These are phyloP conservation scores for Silene uniflora DNA, from an alignment of 148 eudicot genomes.

Conservation along the genomic window DNA sequence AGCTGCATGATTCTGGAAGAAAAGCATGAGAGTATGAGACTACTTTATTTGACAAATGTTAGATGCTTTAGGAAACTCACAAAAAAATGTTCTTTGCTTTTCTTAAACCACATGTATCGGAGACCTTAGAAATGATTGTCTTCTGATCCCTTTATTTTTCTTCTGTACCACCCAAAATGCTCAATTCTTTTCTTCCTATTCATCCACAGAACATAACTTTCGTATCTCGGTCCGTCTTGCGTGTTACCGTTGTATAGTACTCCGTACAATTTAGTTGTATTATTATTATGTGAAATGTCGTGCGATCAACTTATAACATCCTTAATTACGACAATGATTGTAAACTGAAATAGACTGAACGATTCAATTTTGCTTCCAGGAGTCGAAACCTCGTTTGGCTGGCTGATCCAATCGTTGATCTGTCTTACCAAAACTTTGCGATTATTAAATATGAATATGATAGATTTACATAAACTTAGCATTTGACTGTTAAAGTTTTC, in stretches of 20 bases:
- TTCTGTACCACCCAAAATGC: not conserved
- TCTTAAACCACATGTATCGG: conserved; percentile 18
- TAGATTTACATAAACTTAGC: not conserved
- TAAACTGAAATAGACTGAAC: not conserved
- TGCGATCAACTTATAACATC: no score
- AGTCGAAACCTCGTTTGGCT: not conserved
- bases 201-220: not conserved
- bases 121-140: not conserved
- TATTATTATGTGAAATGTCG: no score
- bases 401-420: not conserved
- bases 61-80: not conserved
- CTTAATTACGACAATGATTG: no score
- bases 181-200: conserved; percentile 14
- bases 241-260: no score
- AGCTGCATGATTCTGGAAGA: conserved; percentile 14
- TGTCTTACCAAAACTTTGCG: not conserved
- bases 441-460: not conserved
- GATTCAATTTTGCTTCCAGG: not conserved
- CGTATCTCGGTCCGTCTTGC: no score
- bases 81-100: conserved; percentile 23
- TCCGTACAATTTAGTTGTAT: no score
- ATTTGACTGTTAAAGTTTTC: not conserved
- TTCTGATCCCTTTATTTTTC: not conserved
- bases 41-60: conserved; percentile 10
- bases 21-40: conserved; percentile 15